Percentiles rank a stretch among this genome's conserved stretches.
phyloP scores from a whole-genome alignment of 1,284 basidiomycete genomes.

The Phlebopus sp. region DNA sequence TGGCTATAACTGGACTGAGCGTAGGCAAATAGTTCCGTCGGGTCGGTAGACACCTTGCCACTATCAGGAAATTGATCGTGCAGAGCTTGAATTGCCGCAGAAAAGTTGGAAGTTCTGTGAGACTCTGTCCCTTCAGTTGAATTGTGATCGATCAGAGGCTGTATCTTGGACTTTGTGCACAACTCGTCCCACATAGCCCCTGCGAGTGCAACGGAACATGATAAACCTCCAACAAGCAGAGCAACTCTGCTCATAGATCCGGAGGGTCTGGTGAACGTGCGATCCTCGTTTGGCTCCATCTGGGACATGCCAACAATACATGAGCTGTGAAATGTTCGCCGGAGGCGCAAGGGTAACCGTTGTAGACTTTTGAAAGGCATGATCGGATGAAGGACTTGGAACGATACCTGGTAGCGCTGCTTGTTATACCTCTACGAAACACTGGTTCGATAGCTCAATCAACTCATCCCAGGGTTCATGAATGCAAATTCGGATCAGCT shows the following conservation, averaged over 20 bases:
- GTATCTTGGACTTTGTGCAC: neutral
- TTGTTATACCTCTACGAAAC: neutral
- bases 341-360: neutral
- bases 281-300: neutral
- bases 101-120: constrained; percentile 1
- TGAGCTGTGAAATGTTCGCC: neutral
- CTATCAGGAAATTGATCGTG: constrained; percentile 6
- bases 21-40: constrained; percentile 12
- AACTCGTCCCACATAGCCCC: neutral
- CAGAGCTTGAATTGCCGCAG: constrained; percentile 11
- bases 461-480: neutral
- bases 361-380: neutral
- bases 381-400: too few species aligned
- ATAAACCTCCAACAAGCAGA: constrained; percentile 9
- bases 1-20: constrained; percentile 15
- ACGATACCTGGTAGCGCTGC: neutral
- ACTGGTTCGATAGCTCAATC: neutral
- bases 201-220: constrained; percentile 6
- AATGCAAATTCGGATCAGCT: neutral
- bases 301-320: constrained; percentile 1
- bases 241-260: constrained; percentile 1
- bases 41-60: constrained; percentile 11
- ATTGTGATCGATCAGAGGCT: neutral
- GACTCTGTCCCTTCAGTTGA: neutral
- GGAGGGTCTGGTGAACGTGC: neutral